Evolutionary conservation across 768 basidiomycete species (phyloP), one percentile per base, ranked within the genome.

Genomic region (Auricularia sp.): DNA sequence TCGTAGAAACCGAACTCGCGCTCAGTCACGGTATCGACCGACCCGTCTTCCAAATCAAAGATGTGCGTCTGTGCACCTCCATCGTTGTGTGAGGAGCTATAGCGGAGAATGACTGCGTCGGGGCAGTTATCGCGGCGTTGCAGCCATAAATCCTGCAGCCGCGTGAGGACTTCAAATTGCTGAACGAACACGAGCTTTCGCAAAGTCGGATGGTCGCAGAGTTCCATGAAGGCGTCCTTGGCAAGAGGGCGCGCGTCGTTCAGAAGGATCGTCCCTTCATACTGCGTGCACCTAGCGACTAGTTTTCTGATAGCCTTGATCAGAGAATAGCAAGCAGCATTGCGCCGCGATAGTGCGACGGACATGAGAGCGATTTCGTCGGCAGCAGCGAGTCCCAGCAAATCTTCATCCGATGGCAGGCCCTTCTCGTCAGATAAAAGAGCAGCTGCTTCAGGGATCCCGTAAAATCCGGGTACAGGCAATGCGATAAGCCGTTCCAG

Each of bases 401-500:
- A 70, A 3, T 77, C 74, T 62, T 80, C 79, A 37, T 81, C 79
- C 6, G 68, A 75, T 1, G 78, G 77, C 6, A 68, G 77, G 78
- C 29, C 66, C 65, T 65, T 11, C 58, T 66, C 0, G 45, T 62
- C 45, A 68, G 63, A 62, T 6, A 36, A n/a, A 71, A 67, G 18
- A 10, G 80, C 68, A 11, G 72, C 68, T 3, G 71, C 80, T 66
- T 80, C 77, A 1, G 75, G 71, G 16, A 82, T 71, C 67, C 81
- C 79, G 80, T 81, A 82, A 65, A 77, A 80, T 8, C 82, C 82
- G 37, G 81, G 76, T 33, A 80, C 68, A 5, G 82, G 82, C 21
- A 83, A 69, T 1, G 81, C 80, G 13, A 82, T 64, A 21, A 81
- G 74, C 11, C 75, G 72, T 66, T 80, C 79, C 11, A 83, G 67